Conservation (phyloP, 2,329 filamentous ascomycete species). For the Aspergillus tanneri region DNA sequence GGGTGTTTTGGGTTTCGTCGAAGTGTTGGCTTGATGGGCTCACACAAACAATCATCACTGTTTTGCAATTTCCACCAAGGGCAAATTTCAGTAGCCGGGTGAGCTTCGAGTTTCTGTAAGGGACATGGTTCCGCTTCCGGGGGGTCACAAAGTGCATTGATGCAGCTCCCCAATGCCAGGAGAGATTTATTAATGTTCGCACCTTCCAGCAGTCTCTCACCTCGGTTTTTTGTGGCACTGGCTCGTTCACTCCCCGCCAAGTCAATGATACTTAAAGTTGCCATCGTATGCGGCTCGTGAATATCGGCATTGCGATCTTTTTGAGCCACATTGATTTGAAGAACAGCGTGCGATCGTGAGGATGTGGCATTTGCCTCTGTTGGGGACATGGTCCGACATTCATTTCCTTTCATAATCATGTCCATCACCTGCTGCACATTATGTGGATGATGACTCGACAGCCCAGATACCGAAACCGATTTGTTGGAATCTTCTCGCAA, state of each 20-base stretch:
- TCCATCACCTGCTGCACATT: slow-evolving; percentile 98
- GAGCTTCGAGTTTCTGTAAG: slow-evolving; percentile 96
- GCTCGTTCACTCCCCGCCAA: slow-evolving; percentile 93
- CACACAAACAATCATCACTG: slow-evolving; percentile 99
- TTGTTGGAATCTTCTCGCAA: slow-evolving; percentile 93
- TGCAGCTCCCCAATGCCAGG: slow-evolving; percentile 90
- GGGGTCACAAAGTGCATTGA: slow-evolving; percentile 96
- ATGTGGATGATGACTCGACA: slow-evolving; percentile 86
- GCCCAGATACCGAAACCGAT: slow-evolving; percentile 82
- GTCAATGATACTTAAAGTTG: slow-evolving; percentile 96
- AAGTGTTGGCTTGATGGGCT: slow-evolving; percentile 96
- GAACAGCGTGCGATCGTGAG: slow-evolving; percentile 91
- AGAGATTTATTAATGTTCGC: slow-evolving; percentile 99
- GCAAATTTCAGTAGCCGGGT: slow-evolving; percentile 96
- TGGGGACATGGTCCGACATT: slow-evolving; percentile 90
- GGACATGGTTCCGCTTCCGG: slow-evolving; percentile 87
- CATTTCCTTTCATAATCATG: slow-evolving; percentile 94
- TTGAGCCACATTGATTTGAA: slow-evolving; percentile 94
- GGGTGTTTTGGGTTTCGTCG: slow-evolving; percentile 96
- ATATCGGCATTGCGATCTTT: slow-evolving; percentile 91
- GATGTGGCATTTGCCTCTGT: slow-evolving; percentile 97
- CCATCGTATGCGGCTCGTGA: slow-evolving; percentile 96
- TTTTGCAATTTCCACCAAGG: slow-evolving; percentile 95
- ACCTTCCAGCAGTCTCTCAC: slow-evolving; percentile 85
- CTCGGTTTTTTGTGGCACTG: slow-evolving; percentile 93